Percentiles rank a stretch among this genome's conserved stretches.
Evolutionary conservation across 352 stramenopile species (phyloP).

Genomic region (Globisporangium paddicum): DNA sequence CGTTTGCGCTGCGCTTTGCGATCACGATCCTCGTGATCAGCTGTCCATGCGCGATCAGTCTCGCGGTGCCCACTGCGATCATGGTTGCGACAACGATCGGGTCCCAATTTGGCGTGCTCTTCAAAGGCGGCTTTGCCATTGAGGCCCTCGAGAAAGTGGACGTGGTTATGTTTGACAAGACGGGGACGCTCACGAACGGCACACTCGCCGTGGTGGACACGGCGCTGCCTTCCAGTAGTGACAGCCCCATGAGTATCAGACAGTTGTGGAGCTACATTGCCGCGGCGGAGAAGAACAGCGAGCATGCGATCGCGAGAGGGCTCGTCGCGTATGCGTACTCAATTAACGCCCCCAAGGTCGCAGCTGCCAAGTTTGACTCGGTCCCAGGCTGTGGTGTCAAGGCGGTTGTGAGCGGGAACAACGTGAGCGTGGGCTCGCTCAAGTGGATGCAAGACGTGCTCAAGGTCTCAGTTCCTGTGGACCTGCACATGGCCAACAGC

Average conservation of each 20-base stretch:
- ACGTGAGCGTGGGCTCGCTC: conserved; percentile 53
- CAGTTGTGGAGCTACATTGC: conserved; percentile 43
- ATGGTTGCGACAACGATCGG: conserved; percentile 80
- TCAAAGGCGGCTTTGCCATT: conserved; percentile 68
- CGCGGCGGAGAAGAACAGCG: conserved; percentile 49
- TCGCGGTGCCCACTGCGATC: conserved; percentile 69
- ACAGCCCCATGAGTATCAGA: not conserved
- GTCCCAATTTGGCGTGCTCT: conserved; percentile 73
- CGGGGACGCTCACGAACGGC: conserved; percentile 65
- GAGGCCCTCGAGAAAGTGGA: conserved; percentile 65
- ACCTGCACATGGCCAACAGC: conserved; percentile 40
- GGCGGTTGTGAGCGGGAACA: conserved; percentile 24
- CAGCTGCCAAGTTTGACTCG: conserved; percentile 33
- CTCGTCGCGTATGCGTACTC: conserved; percentile 39
- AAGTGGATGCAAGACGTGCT: conserved; percentile 61
- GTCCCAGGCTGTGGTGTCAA: conserved; percentile 63
- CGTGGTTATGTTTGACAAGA: conserved; percentile 83
- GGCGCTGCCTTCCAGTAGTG: not conserved
- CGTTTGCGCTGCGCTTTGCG: conserved; percentile 72
- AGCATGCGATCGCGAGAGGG: conserved; percentile 61
- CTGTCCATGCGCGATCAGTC: conserved; percentile 71
- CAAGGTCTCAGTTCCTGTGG: conserved; percentile 32
- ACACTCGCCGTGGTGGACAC: conserved; percentile 40
- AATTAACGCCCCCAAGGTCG: conserved; percentile 17
- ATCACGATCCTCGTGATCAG: conserved; percentile 80